Percentiles rank a stretch among this genome's conserved stretches.
phyloP scores from a whole-genome alignment of 148 eudicot species.

The Suaeda aralocaspica region DNA sequence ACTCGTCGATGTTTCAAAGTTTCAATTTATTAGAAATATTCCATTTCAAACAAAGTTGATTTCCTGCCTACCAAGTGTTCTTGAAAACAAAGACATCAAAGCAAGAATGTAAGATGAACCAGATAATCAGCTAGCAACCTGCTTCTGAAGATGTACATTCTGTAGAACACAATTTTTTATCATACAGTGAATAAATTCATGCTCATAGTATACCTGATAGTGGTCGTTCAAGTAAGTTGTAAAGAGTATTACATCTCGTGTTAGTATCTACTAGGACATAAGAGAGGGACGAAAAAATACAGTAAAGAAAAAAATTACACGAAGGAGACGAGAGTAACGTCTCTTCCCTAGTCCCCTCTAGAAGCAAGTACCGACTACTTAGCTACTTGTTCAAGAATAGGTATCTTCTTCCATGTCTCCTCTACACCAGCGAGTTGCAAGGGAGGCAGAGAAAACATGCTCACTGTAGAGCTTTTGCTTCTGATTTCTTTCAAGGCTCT shows the following conservation, averaged over 20 bases:
- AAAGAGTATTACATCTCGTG: constrained; percentile 27
- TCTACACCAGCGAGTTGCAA: constrained; percentile 49
- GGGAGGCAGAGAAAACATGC: constrained; percentile 79
- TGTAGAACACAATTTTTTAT: not conserved
- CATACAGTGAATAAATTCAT: constrained; percentile 14
- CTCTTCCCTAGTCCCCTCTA: not conserved
- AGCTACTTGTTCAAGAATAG: constrained; percentile 57
- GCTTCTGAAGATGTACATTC: constrained; percentile 5
- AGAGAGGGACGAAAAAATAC: not conserved
- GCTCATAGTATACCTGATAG: constrained; percentile 14
- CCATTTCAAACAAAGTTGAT: too few species aligned
- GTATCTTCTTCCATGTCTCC: constrained; percentile 60
- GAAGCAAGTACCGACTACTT: constrained; percentile 31
- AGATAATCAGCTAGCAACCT: not conserved
- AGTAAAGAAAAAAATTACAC: constrained; percentile 5
- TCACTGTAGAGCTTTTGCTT: constrained; percentile 80
- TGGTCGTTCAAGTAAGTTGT: constrained; percentile 15
- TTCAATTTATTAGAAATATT: too few species aligned
- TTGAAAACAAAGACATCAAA: too few species aligned
- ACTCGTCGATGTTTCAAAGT: too few species aligned
- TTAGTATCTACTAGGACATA: constrained; percentile 22
- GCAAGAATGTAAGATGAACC: too few species aligned
- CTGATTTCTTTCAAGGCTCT: constrained; percentile 65
- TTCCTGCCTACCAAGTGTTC: too few species aligned
- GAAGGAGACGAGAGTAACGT: not conserved